Conservation (phyloP, 2,329 filamentous ascomycete species). For the Fusarium fujikuroi region DNA sequence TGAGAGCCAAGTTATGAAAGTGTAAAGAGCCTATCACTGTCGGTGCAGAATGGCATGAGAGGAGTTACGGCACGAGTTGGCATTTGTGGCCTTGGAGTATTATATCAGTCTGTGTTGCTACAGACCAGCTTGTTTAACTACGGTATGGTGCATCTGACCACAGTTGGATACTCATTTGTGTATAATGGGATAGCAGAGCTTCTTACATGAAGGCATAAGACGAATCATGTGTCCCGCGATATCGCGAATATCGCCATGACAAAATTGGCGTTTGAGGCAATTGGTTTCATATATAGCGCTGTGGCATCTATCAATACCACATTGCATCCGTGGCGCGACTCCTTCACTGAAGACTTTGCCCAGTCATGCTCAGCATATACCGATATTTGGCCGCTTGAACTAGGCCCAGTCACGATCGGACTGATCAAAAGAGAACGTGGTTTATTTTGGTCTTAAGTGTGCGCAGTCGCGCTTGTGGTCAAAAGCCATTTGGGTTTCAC, state of each 20-base stretch:
- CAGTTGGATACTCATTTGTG: conserved; percentile 23
- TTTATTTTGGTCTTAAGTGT: conserved; percentile 3
- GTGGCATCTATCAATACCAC: conserved; percentile 15
- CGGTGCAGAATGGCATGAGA: background rate
- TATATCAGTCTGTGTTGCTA: background rate
- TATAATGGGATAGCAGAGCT: conserved; percentile 12
- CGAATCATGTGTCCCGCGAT: conserved; percentile 24
- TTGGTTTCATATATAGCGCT: conserved; percentile 13
- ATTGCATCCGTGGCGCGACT: background rate
- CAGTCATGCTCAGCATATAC: background rate
- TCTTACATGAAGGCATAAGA: conserved; percentile 31
- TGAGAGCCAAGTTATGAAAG: background rate
- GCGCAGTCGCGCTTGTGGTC: background rate
- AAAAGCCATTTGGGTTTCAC: background rate
- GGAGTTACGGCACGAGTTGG: background rate
- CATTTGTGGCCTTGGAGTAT: background rate
- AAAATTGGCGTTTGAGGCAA: conserved; percentile 28
- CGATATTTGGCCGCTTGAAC: background rate
- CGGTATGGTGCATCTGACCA: conserved; percentile 16
- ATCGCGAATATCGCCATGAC: conserved; percentile 7
- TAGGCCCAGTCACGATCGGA: background rate
- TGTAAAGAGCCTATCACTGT: background rate
- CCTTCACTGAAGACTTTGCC: background rate
- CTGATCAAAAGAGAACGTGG: conserved; percentile 1
- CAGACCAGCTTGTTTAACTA: conserved; percentile 11